Evolutionary conservation across 805 yeast genomes (phyloP).

Genomic region (Starmerella bombi): DNA sequence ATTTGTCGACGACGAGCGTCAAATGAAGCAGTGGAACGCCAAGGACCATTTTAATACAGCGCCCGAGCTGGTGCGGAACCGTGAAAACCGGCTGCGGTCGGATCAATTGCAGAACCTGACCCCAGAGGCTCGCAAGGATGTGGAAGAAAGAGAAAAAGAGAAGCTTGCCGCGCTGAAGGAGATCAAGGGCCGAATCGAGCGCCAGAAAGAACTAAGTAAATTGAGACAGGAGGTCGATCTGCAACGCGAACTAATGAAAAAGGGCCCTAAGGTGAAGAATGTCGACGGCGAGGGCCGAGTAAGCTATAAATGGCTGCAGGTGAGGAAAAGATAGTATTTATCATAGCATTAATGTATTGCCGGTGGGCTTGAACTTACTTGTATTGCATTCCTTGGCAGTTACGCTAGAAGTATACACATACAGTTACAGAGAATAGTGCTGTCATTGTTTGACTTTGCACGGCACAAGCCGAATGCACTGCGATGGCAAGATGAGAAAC

Average conservation of each 20-base stretch:
- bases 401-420: background rate
- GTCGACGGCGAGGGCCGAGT: slow-evolving; percentile 52
- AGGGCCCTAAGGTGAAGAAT: slow-evolving; percentile 72
- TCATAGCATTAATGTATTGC: background rate
- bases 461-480: too few relatives aligned
- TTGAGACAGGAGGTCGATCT: slow-evolving; percentile 62
- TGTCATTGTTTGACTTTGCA: too few relatives aligned
- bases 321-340: slow-evolving; percentile 26
- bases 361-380: background rate
- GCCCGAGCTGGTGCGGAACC: slow-evolving; percentile 41
- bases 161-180: slow-evolving; percentile 48
- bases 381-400: background rate
- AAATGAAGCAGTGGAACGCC: slow-evolving; percentile 47
- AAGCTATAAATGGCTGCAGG: slow-evolving; percentile 71
- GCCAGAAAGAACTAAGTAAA: slow-evolving; percentile 52
- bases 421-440: too few relatives aligned
- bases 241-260: slow-evolving; percentile 80
- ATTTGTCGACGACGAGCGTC: slow-evolving; percentile 55
- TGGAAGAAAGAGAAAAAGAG: slow-evolving; percentile 28
- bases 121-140: slow-evolving; percentile 25
- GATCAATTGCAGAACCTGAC: slow-evolving; percentile 39
- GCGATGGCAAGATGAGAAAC: too few relatives aligned
- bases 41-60: too few relatives aligned
- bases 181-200: slow-evolving; percentile 51
- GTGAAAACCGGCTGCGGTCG: slow-evolving; percentile 57